Evolutionary conservation across 345 rosid species (phyloP).

Genomic region (Citrus unshiu): DNA sequence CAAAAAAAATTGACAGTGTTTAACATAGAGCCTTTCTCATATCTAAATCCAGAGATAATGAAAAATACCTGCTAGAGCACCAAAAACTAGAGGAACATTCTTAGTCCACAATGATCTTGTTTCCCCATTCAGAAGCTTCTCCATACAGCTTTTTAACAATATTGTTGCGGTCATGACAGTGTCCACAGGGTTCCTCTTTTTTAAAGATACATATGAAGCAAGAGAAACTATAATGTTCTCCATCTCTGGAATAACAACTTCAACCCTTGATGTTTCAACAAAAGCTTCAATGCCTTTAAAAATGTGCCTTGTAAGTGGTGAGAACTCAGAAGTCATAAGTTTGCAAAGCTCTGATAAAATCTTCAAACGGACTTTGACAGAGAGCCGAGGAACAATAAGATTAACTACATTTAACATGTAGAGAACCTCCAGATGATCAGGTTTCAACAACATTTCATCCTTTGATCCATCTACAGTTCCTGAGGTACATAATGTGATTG

Average conservation of each 20-base stretch:
- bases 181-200: conserved; percentile 57
- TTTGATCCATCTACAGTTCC: conserved; percentile 39
- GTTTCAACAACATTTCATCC: conserved; percentile 34
- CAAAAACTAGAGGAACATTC: conserved; percentile 48
- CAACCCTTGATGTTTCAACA: conserved; percentile 40
- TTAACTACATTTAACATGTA: conserved; percentile 72
- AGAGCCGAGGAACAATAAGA: conserved; percentile 46
- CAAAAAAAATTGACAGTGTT: not conserved
- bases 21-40: not conserved
- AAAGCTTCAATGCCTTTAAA: conserved; percentile 53
- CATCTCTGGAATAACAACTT: conserved; percentile 34
- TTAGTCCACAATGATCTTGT: conserved; percentile 38
- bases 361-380: conserved; percentile 42
- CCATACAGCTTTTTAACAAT: conserved; percentile 50
- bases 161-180: conserved; percentile 50
- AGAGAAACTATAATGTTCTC: conserved; percentile 51
- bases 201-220: conserved; percentile 48
- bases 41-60: conserved; percentile 1
- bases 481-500: conserved; percentile 27
- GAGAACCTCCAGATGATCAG: conserved; percentile 59
- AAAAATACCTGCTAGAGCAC: conserved; percentile 55
- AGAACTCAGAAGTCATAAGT: conserved; percentile 48
- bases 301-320: conserved; percentile 56
- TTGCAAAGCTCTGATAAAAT: conserved; percentile 47
- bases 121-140: conserved; percentile 41